Evolutionary conservation across 106 monocot species (phyloP).

Genomic region (Amphibolis antarctica): DNA sequence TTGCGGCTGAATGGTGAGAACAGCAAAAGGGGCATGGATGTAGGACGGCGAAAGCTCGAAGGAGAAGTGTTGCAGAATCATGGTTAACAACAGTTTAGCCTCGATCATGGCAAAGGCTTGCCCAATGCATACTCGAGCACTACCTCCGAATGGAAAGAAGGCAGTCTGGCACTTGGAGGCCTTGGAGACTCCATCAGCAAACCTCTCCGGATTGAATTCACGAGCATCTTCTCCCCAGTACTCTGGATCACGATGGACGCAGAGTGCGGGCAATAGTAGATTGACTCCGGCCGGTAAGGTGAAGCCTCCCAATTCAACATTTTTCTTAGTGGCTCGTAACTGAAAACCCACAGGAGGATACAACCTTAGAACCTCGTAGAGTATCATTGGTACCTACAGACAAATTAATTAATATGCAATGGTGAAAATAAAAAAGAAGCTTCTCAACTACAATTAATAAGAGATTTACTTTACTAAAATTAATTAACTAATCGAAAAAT

Average conservation of each 20-base stretch:
- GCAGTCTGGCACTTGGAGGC: constrained; percentile 20
- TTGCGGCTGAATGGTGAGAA: constrained; percentile 33
- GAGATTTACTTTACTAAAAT: not conserved
- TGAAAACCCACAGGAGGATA: constrained; percentile 19
- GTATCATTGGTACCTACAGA: constrained; percentile 23
- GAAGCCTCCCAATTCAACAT: not conserved
- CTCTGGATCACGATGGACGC: constrained; percentile 8
- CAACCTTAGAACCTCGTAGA: constrained; percentile 41
- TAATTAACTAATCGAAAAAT: too few relatives aligned
- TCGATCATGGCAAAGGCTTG: constrained; percentile 40
- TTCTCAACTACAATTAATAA: not conserved
- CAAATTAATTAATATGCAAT: not conserved
- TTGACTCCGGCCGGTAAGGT: not conserved
- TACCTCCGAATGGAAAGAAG: constrained; percentile 47
- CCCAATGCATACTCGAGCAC: constrained; percentile 38
- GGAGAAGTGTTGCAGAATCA: constrained; percentile 33
- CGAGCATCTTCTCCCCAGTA: constrained; percentile 10
- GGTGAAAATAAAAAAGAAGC: not conserved
- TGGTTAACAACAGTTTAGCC: constrained; percentile 33
- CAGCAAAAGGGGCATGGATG: constrained; percentile 28
- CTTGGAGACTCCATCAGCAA: constrained; percentile 15
- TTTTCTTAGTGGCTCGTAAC: not conserved
- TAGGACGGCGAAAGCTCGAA: constrained; percentile 42
- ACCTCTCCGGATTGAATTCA: constrained; percentile 14
- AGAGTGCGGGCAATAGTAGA: not conserved